phyloP scores from a whole-genome alignment of 495 filamentous ascomycete species.

The Hyaloscypha finlandica region DNA sequence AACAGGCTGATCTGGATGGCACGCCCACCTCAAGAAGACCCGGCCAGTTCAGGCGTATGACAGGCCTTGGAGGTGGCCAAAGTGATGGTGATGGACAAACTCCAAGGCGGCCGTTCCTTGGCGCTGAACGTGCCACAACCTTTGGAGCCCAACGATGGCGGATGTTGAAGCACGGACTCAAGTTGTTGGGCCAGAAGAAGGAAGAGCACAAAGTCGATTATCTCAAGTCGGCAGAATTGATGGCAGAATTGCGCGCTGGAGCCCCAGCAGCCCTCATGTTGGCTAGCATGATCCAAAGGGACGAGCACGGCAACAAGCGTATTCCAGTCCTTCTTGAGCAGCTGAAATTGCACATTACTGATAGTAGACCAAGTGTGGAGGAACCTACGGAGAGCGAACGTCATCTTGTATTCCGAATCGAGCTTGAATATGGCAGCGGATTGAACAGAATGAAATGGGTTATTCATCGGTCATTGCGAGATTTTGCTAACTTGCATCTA shows the following conservation, averaged over 20 bases:
- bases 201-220: constrained; percentile 84
- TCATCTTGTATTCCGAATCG: constrained; percentile 86
- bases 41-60: constrained; percentile 73
- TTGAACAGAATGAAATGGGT: constrained; percentile 97
- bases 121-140: constrained; percentile 68
- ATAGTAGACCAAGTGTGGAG: constrained; percentile 56
- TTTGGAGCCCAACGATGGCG: constrained; percentile 84
- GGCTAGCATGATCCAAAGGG: constrained; percentile 94
- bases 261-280: constrained; percentile 89
- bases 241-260: constrained; percentile 91
- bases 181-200: constrained; percentile 79
- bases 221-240: constrained; percentile 92
- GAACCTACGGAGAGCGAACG: constrained; percentile 61
- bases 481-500: constrained; percentile 90
- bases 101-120: constrained; percentile 53
- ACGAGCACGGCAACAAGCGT: constrained; percentile 92
- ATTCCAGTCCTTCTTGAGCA: constrained; percentile 96
- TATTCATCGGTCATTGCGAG: constrained; percentile 79
- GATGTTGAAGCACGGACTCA: constrained; percentile 81
- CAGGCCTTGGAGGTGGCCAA: constrained; percentile 59
- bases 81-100: constrained; percentile 52
- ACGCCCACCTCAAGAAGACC: constrained; percentile 58
- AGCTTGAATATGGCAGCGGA: constrained; percentile 94
- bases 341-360: constrained; percentile 82
- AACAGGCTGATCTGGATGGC: constrained; percentile 38